phyloP scores from a whole-genome alignment of 306 rosid genomes.

The Cicer judaicum region DNA sequence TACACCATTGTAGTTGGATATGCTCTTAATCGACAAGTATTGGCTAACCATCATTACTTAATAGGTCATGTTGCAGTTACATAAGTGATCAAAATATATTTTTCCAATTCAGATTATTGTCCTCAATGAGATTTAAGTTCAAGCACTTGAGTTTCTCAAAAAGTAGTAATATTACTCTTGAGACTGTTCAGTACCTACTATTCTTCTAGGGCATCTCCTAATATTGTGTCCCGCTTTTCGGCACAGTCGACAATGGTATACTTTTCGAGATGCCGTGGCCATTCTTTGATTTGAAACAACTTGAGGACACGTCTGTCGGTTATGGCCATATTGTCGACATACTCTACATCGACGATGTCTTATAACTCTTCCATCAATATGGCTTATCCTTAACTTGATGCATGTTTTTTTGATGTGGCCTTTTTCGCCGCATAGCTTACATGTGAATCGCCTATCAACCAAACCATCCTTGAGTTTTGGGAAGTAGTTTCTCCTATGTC shows the following conservation, averaged over 20 bases:
- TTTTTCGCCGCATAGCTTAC: slow-evolving; percentile 70
- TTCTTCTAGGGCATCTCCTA: slow-evolving; percentile 74
- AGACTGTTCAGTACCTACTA: slow-evolving; percentile 36
- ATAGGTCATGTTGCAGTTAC: slow-evolving; percentile 24
- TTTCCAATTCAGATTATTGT: background rate
- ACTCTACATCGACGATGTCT: slow-evolving; percentile 58
- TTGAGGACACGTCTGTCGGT: slow-evolving; percentile 65
- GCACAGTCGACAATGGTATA: slow-evolving; percentile 69
- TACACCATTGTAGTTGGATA: no score
- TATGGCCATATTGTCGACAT: slow-evolving; percentile 72
- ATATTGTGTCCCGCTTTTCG: slow-evolving; percentile 66
- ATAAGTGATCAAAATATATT: slow-evolving; percentile 18
- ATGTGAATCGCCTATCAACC: slow-evolving; percentile 53
- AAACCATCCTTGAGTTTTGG: slow-evolving; percentile 70
- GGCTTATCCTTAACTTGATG: slow-evolving; percentile 48
- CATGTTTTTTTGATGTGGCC: slow-evolving; percentile 94
- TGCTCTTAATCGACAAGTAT: background rate
- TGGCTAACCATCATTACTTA: background rate
- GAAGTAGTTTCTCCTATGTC: slow-evolving; percentile 73
- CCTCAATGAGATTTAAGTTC: background rate
- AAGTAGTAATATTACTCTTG: slow-evolving; percentile 38
- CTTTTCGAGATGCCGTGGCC: slow-evolving; percentile 36
- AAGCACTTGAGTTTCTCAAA: slow-evolving; percentile 18
- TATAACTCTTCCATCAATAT: slow-evolving; percentile 38
- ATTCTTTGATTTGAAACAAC: slow-evolving; percentile 31